phyloP scores from a whole-genome alignment of 805 yeast genomes.

The Candida easanensis region DNA sequence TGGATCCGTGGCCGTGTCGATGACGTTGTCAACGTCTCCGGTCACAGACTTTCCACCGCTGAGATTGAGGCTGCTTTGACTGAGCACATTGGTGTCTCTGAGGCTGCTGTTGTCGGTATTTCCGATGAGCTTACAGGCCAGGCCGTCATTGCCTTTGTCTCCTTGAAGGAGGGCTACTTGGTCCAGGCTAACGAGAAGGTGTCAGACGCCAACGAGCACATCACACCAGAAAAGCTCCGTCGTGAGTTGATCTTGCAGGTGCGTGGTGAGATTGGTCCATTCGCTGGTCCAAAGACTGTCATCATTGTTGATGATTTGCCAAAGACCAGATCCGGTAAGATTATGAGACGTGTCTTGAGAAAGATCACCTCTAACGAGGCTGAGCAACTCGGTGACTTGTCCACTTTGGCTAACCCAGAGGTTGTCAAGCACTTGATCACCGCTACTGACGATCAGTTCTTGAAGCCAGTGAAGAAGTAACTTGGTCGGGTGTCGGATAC shows the following conservation, averaged over 20 bases:
- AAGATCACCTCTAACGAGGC: constrained; percentile 91
- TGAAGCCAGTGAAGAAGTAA: constrained; percentile 9
- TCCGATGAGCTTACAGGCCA: constrained; percentile 96
- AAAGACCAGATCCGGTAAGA: constrained; percentile 97
- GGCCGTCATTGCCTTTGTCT: constrained; percentile 93
- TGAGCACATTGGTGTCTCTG: constrained; percentile 78
- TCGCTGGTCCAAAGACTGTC: constrained; percentile 89
- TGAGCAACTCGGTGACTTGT: constrained; percentile 87
- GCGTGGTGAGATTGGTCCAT: constrained; percentile 85
- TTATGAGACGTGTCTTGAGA: constrained; percentile 96
- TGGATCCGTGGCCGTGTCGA: constrained; percentile 99
- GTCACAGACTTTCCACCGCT: constrained; percentile 97
- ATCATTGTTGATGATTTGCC: constrained; percentile 88
- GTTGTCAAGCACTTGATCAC: constrained; percentile 75
- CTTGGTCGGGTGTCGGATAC: constrained; percentile 1
- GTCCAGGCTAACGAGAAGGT: constrained; percentile 30
- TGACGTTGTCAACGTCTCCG: constrained; percentile 96
- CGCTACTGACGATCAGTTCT: constrained; percentile 43
- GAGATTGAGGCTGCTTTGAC: constrained; percentile 93
- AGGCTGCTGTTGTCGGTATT: constrained; percentile 95
- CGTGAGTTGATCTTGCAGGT: constrained; percentile 82
- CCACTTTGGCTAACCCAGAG: constrained; percentile 84
- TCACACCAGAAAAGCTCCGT: constrained; percentile 42
- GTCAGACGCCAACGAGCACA: constrained; percentile 29
- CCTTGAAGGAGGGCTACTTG: constrained; percentile 56